Evolutionary conservation across 2,329 filamentous ascomycete genomes (phyloP), one percentile per base, ranked within the genome.

Genomic region (Triangularia setosa): DNA sequence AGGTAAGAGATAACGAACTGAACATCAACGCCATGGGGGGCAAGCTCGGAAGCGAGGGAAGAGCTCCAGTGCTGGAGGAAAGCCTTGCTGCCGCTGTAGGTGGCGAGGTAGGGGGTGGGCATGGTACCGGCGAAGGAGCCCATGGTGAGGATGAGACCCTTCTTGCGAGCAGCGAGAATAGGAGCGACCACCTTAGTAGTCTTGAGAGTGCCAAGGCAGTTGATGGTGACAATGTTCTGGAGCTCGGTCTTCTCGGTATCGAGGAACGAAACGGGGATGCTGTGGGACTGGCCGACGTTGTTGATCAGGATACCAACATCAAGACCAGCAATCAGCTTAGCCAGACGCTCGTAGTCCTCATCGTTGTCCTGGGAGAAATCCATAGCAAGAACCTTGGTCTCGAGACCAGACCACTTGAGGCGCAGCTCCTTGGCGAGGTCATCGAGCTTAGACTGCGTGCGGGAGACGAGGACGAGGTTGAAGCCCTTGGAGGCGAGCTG

Each of bases 31-130:
- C 92, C 91, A 71, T 91, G 84, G 1, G 89, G 86, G 68, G 90
- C 87, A 28, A 99, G 84, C 78, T 99, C 95, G 14, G 89, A 86
- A 0, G 90, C 91, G 14, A 99, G 84, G 11, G 95, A 88, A 5
- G 88, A 90, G 69, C 91, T 97, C 95, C 95, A 99, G 74, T 96
- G 90, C 79, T 98, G 94, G 58, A 99, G 84, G 84, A 99, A 99
- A 1, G 95, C 94, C 81, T 99, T 99, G 86, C 90, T 95, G 69
- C 95, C 95, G 54, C 92, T 96, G 83, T 99, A 99, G 2, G 95
- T 98, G 12, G 95, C 95, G 54, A 99, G 85, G 62, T 95, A 88
- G 5, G 96, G 93, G 0, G 92, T 97, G 7, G 95, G 95, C 66
- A 95, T 87, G 79, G 96, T 90, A 70, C 95, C 96, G 67, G 90